A percentile compares a stretch with the other conserved stretches of the same genome.
Conservation (phyloP, 495 filamentous ascomycete species). For the Talaromyces nanjingensis region DNA sequence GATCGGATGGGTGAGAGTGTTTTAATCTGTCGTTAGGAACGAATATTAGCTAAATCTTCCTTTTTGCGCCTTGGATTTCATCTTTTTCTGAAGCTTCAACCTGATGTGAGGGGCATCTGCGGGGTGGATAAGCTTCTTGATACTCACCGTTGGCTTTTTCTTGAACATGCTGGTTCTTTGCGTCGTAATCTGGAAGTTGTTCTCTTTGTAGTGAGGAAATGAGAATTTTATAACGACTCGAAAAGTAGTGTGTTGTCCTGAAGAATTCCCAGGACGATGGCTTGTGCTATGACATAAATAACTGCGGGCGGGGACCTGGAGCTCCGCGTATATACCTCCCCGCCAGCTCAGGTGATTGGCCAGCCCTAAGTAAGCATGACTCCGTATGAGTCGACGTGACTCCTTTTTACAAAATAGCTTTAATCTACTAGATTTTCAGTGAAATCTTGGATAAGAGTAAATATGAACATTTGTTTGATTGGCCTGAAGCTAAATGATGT, state of each 20-base stretch:
- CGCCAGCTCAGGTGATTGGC: not conserved
- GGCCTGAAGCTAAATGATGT: not conserved
- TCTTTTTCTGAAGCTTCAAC: not conserved
- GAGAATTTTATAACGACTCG: not conserved
- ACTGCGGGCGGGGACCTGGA: not conserved
- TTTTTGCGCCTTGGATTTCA: not conserved
- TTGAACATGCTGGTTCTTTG: slow-evolving; percentile 55
- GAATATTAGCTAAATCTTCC: not conserved
- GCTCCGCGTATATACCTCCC: not conserved
- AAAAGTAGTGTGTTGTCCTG: not conserved
- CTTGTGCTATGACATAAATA: not conserved
- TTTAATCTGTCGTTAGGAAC: slow-evolving; percentile 48
- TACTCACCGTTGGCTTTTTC: slow-evolving; percentile 63
- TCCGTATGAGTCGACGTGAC: slow-evolving; percentile 4
- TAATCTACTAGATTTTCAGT: not conserved
- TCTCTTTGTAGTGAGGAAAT: not conserved
- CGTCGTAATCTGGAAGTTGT: not conserved
- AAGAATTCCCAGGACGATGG: not conserved
- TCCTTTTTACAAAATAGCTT: not conserved
- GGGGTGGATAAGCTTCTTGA: slow-evolving; percentile 14
- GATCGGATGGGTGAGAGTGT: slow-evolving; percentile 61
- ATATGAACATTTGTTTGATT: not conserved
- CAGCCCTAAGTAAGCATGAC: slow-evolving; percentile 1
- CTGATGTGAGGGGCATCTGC: slow-evolving; percentile 18
- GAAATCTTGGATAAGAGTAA: not conserved